Conservation (phyloP, 2,329 filamentous ascomycete species). For the Aspergillus puulaauensis region DNA sequence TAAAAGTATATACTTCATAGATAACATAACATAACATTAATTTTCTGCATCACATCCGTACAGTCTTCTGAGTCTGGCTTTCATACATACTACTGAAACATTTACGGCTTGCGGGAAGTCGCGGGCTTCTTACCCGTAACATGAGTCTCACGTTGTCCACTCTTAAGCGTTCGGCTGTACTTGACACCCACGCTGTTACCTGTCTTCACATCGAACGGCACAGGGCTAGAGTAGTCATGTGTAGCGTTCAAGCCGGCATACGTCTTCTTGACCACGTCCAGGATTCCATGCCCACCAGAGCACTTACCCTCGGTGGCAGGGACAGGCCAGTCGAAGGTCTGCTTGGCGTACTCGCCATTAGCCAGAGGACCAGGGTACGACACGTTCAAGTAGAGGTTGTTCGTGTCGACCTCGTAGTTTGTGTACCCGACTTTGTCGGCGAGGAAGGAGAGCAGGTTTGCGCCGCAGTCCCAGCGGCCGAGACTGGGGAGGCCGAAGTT, state of each 20-base stretch:
- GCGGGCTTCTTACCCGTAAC: not conserved
- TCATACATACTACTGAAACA: not conserved
- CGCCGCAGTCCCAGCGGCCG: conserved; percentile 70
- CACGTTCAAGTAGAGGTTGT: conserved; percentile 51
- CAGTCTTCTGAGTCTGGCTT: not conserved
- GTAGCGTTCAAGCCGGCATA: conserved; percentile 26
- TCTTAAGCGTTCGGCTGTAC: conserved; percentile 12
- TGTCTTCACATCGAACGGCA: conserved; percentile 25
- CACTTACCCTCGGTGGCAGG: conserved; percentile 33
- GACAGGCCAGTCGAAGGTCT: conserved; percentile 28
- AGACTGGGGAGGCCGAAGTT: conserved; percentile 71
- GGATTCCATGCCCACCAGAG: conserved; percentile 36
- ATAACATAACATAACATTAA: conserved; percentile 1
- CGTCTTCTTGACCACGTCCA: conserved; percentile 32
- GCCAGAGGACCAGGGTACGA: conserved; percentile 53
- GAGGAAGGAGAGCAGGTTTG: conserved; percentile 65
- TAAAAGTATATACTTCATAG: not conserved
- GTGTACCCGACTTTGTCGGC: conserved; percentile 61
- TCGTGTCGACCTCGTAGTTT: conserved; percentile 41
- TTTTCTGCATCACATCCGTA: not conserved
- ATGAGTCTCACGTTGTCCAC: not conserved
- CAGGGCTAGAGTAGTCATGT: conserved; percentile 36
- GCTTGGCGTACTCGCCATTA: conserved; percentile 23
- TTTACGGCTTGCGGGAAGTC: not conserved
- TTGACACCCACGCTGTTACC: conserved; percentile 20